Evolutionary conservation across 441 rosid genomes (phyloP).

Genomic region (Hypseocharis bilobata): DNA sequence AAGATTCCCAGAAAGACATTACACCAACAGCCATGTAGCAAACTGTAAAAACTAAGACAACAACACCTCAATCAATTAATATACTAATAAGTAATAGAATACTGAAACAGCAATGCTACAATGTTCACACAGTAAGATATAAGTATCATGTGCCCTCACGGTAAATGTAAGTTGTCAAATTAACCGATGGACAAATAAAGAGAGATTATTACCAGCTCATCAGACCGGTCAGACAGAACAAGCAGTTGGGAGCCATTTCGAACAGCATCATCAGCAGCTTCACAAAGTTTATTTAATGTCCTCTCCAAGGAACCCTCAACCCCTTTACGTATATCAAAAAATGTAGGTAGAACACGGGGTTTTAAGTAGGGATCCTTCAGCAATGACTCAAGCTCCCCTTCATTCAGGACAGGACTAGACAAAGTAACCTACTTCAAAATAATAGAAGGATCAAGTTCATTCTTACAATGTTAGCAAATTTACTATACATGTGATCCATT

Average conservation of each 20-base stretch:
- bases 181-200: not conserved
- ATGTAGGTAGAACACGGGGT: slow-evolving; percentile 56
- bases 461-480: not conserved
- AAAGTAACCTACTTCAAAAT: slow-evolving; percentile 54
- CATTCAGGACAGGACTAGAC: slow-evolving; percentile 79
- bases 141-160: not conserved
- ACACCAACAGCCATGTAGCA: not conserved
- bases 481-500: not conserved
- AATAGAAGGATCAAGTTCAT: slow-evolving; percentile 4
- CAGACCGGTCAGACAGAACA: slow-evolving; percentile 79
- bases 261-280: slow-evolving; percentile 97
- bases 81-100: not conserved
- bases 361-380: slow-evolving; percentile 60
- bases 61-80: not conserved
- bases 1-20: slow-evolving; percentile 1
- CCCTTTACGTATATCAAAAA: slow-evolving; percentile 86
- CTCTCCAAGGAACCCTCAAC: slow-evolving; percentile 79
- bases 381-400: slow-evolving; percentile 78
- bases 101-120: not conserved
- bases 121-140: not conserved
- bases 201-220: slow-evolving; percentile 48
- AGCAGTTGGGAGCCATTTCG: slow-evolving; percentile 90
- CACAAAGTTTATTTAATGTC: slow-evolving; percentile 65
- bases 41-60: not conserved
- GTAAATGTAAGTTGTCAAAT: not conserved